phyloP scores from a whole-genome alignment of 2,329 filamentous ascomycete species.

The Fusarium sarcochroum region DNA sequence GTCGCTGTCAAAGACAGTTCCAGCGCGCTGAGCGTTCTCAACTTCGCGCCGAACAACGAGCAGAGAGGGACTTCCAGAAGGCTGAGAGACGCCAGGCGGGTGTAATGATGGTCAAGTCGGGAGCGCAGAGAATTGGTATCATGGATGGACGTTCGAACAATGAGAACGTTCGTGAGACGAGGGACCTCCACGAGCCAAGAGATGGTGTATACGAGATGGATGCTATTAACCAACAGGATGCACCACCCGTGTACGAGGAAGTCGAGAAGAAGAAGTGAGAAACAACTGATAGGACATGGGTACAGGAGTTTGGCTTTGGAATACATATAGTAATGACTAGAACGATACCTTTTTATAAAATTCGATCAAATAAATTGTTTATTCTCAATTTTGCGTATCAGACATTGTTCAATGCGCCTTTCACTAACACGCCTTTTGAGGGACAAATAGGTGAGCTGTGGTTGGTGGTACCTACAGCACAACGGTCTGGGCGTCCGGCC shows the following conservation, averaged over 20 bases:
- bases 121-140: slow-evolving; percentile 17
- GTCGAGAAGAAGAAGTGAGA: slow-evolving; percentile 32
- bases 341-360: neutral
- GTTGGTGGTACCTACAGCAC: slow-evolving; percentile 44
- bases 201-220: slow-evolving; percentile 23
- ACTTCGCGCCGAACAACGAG: slow-evolving; percentile 39
- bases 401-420: neutral
- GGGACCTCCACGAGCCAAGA: slow-evolving; percentile 3
- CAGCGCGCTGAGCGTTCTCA: slow-evolving; percentile 42
- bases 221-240: slow-evolving; percentile 21
- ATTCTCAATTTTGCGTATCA: neutral
- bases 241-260: slow-evolving; percentile 44
- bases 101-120: slow-evolving; percentile 9
- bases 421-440: slow-evolving; percentile 19
- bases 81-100: slow-evolving; percentile 36
- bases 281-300: neutral
- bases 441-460: slow-evolving; percentile 38
- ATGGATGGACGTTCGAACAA: neutral
- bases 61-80: slow-evolving; percentile 28
- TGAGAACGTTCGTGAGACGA: neutral
- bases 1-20: slow-evolving; percentile 35
- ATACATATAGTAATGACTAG: neutral
- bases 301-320: neutral
- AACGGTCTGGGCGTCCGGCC: slow-evolving; percentile 16
- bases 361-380: neutral